Conservation (phyloP, 169 alveolate genomes). For the Eimeria necatrix region DNA sequence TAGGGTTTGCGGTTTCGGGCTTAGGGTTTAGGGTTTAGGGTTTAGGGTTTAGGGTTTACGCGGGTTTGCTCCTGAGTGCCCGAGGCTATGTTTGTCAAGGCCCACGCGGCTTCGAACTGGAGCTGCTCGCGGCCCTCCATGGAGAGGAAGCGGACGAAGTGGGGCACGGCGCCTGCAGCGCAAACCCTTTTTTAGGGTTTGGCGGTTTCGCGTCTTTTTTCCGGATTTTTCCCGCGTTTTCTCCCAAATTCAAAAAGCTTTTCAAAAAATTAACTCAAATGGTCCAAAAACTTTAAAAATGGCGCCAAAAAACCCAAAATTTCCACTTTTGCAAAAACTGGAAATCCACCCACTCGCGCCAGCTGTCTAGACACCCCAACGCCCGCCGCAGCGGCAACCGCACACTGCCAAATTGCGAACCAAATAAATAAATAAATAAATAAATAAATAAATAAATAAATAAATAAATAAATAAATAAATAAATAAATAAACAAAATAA, state of each 20-base stretch:
- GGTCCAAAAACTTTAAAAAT: too few relatives aligned
- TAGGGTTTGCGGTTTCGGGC: too few relatives aligned
- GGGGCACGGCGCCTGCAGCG: slow-evolving; percentile 98
- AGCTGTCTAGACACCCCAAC: too few relatives aligned
- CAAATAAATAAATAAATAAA: not conserved
- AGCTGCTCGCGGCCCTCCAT: slow-evolving; percentile 94
- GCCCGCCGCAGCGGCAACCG: too few relatives aligned
- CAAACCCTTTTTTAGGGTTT: slow-evolving; percentile 91
- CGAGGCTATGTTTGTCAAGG: slow-evolving; percentile 97
- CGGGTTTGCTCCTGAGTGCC: slow-evolving; percentile 97
- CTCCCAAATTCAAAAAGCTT: too few relatives aligned
- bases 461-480: not conserved
- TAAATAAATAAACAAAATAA: not conserved
- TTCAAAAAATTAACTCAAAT: too few relatives aligned
- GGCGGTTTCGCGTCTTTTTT: too few relatives aligned
- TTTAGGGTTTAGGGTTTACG: slow-evolving; percentile 20
- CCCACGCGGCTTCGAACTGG: slow-evolving; percentile 96
- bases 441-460: not conserved
- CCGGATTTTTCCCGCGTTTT: too few relatives aligned
- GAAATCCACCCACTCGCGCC: too few relatives aligned
- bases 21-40: not conserved
- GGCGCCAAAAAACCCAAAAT: too few relatives aligned
- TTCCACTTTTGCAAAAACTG: too few relatives aligned
- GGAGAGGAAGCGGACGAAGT: slow-evolving; percentile 91
- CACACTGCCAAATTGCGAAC: not conserved